Conservation (phyloP, 805 yeast species). For the Sungouiozyma intestinalis region DNA sequence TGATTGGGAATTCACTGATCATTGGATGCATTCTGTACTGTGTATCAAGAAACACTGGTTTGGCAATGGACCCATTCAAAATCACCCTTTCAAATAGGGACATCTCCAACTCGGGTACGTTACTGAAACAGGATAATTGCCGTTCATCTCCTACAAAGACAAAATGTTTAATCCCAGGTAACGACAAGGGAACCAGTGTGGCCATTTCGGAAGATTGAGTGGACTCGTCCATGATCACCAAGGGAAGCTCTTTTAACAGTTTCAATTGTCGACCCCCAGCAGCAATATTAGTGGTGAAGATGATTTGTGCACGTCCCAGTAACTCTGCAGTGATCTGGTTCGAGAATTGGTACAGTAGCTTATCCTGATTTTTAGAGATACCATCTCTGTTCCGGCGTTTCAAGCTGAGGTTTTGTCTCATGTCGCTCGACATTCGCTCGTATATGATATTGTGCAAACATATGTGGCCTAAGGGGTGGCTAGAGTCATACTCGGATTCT, state of each 20-base stretch:
- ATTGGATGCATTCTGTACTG: conserved; percentile 62
- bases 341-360: conserved; percentile 37
- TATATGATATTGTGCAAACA: conserved; percentile 55
- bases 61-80: conserved; percentile 46
- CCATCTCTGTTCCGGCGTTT: conserved; percentile 32
- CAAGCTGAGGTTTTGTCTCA: conserved; percentile 36
- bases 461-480: conserved; percentile 48
- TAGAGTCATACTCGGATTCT: conserved; percentile 46
- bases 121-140: conserved; percentile 62
- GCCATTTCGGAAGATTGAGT: conserved; percentile 70
- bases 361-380: conserved; percentile 39
- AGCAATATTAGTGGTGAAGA: conserved; percentile 62
- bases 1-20: conserved; percentile 49
- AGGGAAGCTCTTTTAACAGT: conserved; percentile 44
- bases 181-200: conserved; percentile 58
- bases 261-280: conserved; percentile 60
- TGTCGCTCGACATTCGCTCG: conserved; percentile 37
- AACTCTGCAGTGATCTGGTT: conserved; percentile 38
- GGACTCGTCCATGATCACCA: conserved; percentile 70
- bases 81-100: conserved; percentile 61
- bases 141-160: conserved; percentile 70
- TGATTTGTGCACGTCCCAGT: conserved; percentile 56
- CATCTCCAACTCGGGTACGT: conserved; percentile 53
- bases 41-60: conserved; percentile 59
- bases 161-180: conserved; percentile 56